These are phyloP conservation scores for Lactifluus echinatus DNA, from an alignment of 768 basidiomycete species.

Conservation along the genomic window DNA sequence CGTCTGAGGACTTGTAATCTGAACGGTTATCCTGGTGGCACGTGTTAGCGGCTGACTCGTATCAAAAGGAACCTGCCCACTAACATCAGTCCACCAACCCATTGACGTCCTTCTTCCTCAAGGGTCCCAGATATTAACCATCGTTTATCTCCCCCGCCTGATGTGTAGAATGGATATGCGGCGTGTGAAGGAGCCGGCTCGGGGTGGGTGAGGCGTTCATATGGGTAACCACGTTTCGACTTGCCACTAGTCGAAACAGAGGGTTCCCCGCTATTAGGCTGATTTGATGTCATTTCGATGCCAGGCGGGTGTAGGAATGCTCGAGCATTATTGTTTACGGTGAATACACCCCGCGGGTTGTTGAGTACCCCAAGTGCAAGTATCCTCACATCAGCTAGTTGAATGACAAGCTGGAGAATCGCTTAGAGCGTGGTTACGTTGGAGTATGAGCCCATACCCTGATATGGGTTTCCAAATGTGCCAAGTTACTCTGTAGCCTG, in stretches of 20 bases:
- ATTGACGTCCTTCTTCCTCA: constrained; percentile 53
- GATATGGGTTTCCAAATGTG: constrained; percentile 56
- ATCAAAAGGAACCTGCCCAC: constrained; percentile 14
- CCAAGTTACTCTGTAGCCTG: constrained; percentile 61
- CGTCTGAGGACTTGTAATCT: constrained; percentile 41
- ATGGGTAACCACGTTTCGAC: not conserved
- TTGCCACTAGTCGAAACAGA: constrained; percentile 1
- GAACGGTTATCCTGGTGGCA: constrained; percentile 47
- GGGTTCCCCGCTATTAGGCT: not conserved
- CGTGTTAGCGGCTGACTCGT: not conserved
- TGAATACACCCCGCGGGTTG: constrained; percentile 46
- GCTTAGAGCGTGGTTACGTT: not conserved
- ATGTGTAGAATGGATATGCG: constrained; percentile 68
- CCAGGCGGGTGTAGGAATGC: constrained; percentile 63
- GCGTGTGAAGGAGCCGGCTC: constrained; percentile 44
- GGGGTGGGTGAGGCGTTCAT: constrained; percentile 45
- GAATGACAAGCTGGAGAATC: constrained; percentile 47
- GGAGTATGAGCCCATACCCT: constrained; percentile 37
- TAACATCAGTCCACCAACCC: constrained; percentile 69
- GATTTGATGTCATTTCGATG: constrained; percentile 31
- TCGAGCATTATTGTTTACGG: constrained; percentile 60
- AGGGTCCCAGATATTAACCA: constrained; percentile 46
- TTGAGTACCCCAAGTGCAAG: constrained; percentile 61
- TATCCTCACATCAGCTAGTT: constrained; percentile 64
- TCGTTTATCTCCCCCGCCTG: constrained; percentile 57